A percentile compares a stretch with the other conserved stretches of the same genome.
phyloP scores from a whole-genome alignment of 176 grass and related monocot species.

The Alopecurus myosuroides region DNA sequence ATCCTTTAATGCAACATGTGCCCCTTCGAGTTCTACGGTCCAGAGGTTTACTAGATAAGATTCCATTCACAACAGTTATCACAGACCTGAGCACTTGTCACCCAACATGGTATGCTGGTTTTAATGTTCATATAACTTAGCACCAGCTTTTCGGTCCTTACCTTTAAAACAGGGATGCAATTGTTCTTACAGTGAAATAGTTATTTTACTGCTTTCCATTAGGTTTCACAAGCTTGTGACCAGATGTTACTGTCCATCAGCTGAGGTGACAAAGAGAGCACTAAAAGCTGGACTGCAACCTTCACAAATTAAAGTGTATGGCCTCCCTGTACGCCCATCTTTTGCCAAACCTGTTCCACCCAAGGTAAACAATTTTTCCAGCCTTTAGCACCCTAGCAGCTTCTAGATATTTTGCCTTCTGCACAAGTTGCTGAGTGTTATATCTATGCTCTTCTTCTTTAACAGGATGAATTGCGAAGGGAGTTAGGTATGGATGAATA shows the following conservation, averaged over 20 bases:
- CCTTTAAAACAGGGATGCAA: not conserved
- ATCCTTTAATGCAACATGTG: slow-evolving; percentile 99
- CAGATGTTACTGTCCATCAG: slow-evolving; percentile 97
- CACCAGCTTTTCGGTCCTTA: not conserved
- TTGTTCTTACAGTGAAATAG: slow-evolving; percentile 63
- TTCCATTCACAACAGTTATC: slow-evolving; percentile 94
- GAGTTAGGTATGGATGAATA: slow-evolving; percentile 91
- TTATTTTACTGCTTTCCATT: slow-evolving; percentile 37
- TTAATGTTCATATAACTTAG: slow-evolving; percentile 13
- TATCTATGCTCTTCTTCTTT: slow-evolving; percentile 11
- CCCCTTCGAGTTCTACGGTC: slow-evolving; percentile 80
- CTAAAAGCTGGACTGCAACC: slow-evolving; percentile 84
- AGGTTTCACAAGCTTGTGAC: slow-evolving; percentile 99
- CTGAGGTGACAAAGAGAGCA: slow-evolving; percentile 91
- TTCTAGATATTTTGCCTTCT: not conserved
- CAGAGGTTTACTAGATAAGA: slow-evolving; percentile 92
- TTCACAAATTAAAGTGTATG: slow-evolving; percentile 93
- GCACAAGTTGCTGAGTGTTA: not conserved
- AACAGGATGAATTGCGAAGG: slow-evolving; percentile 82
- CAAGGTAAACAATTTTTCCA: slow-evolving; percentile 51
- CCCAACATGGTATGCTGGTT: slow-evolving; percentile 87
- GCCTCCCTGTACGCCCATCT: slow-evolving; percentile 97
- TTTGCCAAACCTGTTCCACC: slow-evolving; percentile 82
- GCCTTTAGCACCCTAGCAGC: not conserved
- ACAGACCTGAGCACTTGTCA: slow-evolving; percentile 99